These are phyloP conservation scores for Harrya chromipes DNA, from an alignment of 768 basidiomycete genomes.

Conservation along the genomic window DNA sequence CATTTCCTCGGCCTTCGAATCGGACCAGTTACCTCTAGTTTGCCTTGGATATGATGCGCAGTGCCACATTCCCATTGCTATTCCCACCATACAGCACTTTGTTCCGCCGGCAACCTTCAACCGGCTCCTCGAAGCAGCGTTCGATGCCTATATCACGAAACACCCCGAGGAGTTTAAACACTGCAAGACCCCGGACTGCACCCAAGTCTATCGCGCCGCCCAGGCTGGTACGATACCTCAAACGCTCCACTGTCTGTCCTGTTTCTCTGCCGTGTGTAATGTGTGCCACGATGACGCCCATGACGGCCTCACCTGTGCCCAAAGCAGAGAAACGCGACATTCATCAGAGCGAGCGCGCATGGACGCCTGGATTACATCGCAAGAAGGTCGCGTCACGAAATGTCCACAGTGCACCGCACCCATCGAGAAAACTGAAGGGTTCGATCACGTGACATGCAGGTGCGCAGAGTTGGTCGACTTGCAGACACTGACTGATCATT, in stretches of 20 bases:
- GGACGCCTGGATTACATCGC: constrained; percentile 52
- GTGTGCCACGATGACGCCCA: constrained; percentile 55
- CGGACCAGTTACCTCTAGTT: constrained; percentile 44
- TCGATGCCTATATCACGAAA: constrained; percentile 53
- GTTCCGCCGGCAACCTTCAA: constrained; percentile 48
- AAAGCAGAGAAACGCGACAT: constrained; percentile 29
- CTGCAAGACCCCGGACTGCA: constrained; percentile 24
- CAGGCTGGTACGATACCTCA: neutral
- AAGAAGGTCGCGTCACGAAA: constrained; percentile 52
- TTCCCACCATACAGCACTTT: constrained; percentile 44
- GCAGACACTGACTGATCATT: neutral
- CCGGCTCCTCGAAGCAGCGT: constrained; percentile 52
- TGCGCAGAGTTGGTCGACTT: neutral
- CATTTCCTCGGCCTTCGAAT: constrained; percentile 49
- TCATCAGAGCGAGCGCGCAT: constrained; percentile 37
- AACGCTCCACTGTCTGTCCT: constrained; percentile 32
- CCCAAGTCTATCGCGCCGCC: neutral
- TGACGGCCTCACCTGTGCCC: constrained; percentile 55
- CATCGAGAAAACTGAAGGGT: constrained; percentile 67
- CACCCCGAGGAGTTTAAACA: constrained; percentile 60
- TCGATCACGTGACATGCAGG: constrained; percentile 71
- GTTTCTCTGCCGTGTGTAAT: constrained; percentile 58
- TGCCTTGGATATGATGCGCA: constrained; percentile 59
- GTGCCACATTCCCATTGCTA: constrained; percentile 51
- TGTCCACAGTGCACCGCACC: constrained; percentile 67